Conservation (phyloP, 2,329 filamentous ascomycete genomes). For the Claviceps humidiphila region DNA sequence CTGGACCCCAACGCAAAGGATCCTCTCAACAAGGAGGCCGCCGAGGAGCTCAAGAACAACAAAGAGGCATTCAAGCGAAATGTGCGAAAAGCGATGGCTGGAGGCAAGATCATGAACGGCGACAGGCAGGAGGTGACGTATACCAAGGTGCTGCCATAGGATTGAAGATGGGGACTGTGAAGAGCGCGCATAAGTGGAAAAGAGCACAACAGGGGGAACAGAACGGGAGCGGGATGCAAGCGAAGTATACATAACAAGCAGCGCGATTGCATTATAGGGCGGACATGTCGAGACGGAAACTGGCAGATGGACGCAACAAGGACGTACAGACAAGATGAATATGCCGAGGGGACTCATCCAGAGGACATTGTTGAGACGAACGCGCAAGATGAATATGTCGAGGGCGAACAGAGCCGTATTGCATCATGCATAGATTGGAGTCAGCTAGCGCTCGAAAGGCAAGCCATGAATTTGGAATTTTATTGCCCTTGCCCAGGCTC, state of each 20-base stretch:
- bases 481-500: background rate
- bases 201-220: background rate
- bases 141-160: conserved; percentile 62
- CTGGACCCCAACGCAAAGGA: conserved; percentile 94
- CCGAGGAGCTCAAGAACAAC: conserved; percentile 77
- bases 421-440: conserved; percentile 1
- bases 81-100: conserved; percentile 70
- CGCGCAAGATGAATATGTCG: background rate
- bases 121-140: conserved; percentile 49
- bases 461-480: background rate
- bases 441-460: background rate
- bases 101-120: conserved; percentile 45
- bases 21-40: conserved; percentile 96
- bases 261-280: no score
- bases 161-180: background rate
- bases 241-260: background rate
- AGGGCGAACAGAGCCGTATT: background rate
- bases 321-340: no score
- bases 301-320: no score
- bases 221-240: background rate
- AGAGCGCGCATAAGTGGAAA: background rate
- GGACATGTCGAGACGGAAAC: no score
- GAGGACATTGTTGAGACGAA: background rate
- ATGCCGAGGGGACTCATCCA: no score
- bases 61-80: conserved; percentile 85